These are phyloP conservation scores for Taxillus chinensis DNA, from an alignment of 164 flowering plant genomes.

Conservation along the genomic window DNA sequence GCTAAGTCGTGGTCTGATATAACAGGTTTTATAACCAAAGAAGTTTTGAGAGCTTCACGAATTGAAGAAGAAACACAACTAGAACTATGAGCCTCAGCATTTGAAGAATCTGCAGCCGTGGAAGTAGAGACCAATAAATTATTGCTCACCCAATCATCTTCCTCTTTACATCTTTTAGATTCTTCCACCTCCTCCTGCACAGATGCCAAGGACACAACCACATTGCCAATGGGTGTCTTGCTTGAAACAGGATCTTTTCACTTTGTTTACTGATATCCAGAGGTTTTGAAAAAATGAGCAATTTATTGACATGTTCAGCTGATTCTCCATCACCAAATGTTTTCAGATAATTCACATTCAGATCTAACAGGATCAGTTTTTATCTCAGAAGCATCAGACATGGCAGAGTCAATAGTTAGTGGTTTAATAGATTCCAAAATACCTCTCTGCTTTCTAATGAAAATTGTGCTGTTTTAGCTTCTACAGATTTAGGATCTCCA, in stretches of 20 bases:
- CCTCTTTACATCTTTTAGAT: background rate
- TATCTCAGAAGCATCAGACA: background rate
- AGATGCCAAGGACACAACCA: background rate
- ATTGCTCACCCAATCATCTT: background rate
- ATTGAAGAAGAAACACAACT: background rate
- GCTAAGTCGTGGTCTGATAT: conserved; percentile 15
- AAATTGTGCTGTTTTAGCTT: background rate
- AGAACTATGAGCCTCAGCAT: background rate
- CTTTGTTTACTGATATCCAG: background rate
- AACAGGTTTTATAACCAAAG: background rate
- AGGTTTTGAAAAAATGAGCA: background rate
- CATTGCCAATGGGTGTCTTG: background rate
- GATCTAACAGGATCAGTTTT: background rate
- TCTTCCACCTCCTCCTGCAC: background rate
- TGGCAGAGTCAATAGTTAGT: background rate
- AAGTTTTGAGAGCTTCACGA: background rate
- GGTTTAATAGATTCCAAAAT: background rate
- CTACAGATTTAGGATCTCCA: background rate
- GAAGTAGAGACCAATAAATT: background rate
- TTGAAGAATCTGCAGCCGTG: background rate
- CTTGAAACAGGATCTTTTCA: background rate
- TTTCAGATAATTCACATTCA: background rate
- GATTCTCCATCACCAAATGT: too few relatives aligned
- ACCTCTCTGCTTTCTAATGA: background rate
- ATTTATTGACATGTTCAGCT: background rate